Percentiles rank a stretch among this genome's conserved stretches.
Evolutionary conservation across 2,329 filamentous ascomycete genomes (phyloP).

Genomic region (Cytospora piceae): DNA sequence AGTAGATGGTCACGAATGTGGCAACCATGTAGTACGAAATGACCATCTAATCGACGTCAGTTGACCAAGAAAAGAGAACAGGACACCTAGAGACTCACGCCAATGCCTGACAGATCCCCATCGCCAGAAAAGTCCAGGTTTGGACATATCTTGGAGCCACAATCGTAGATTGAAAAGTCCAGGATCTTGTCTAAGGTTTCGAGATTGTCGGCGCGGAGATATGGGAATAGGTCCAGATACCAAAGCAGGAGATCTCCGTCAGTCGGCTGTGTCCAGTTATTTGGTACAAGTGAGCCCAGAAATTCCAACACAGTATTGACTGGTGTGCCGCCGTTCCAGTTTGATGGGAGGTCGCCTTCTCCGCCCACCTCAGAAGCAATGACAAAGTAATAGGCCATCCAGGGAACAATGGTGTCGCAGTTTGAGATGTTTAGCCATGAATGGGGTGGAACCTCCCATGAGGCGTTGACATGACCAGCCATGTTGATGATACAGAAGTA

Average conservation of each 20-base stretch:
- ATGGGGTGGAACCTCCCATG: conserved; percentile 12
- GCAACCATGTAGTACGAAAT: conserved; percentile 28
- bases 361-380: accelerated
- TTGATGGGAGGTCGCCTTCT: accelerated
- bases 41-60: conserved; percentile 8
- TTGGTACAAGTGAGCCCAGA: conserved; percentile 14
- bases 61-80: too few species aligned
- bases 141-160: conserved; percentile 27
- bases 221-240: conserved; percentile 15
- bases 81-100: conserved; percentile 10
- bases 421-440: neutral
- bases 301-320: conserved; percentile 16
- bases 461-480: conserved; percentile 6
- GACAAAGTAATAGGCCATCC: neutral
- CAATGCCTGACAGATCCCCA: conserved; percentile 27
- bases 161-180: neutral
- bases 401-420: conserved; percentile 5
- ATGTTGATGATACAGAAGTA: neutral
- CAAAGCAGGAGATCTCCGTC: conserved; percentile 19
- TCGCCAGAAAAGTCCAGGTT: conserved; percentile 28
- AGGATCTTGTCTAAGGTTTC: conserved; percentile 13
- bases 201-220: conserved; percentile 5
- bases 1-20: conserved; percentile 28
- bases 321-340: neutral
- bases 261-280: conserved; percentile 18